A percentile compares a stretch with the other conserved stretches of the same genome.
Conservation (phyloP, 2,329 filamentous ascomycete species). For the Verticillium longisporum region DNA sequence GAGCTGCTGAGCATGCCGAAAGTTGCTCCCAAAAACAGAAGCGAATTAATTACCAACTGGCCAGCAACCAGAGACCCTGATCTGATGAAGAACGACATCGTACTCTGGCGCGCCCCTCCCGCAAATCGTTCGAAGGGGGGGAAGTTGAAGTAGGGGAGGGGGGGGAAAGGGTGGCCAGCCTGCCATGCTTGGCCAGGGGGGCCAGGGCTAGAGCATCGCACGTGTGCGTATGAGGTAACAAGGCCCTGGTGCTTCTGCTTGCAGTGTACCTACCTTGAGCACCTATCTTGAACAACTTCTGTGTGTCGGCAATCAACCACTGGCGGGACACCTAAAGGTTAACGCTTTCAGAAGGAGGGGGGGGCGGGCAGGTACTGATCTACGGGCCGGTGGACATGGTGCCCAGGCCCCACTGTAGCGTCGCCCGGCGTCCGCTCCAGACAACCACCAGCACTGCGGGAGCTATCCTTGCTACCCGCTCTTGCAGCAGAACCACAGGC, state of each 20-base stretch:
- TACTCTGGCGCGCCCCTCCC: background rate
- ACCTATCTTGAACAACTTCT: background rate
- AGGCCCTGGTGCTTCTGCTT: background rate
- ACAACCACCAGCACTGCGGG: slow-evolving; percentile 10
- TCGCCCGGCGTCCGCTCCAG: background rate
- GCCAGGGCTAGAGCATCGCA: background rate
- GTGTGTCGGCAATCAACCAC: background rate
- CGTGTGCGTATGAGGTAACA: background rate
- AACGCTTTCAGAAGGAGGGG: slow-evolving; percentile 17
- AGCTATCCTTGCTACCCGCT: slow-evolving; percentile 31
- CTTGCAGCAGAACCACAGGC: slow-evolving; percentile 24
- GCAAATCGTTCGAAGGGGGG: background rate
- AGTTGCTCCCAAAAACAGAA: no score
- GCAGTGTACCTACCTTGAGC: no score
- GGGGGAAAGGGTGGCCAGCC: background rate
- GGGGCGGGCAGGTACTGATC: background rate
- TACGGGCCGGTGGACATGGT: background rate
- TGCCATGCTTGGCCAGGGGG: background rate
- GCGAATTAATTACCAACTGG: no score
- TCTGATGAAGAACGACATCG: background rate
- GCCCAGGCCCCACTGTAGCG: background rate
- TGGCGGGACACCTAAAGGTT: slow-evolving; percentile 8
- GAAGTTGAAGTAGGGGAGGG: background rate
- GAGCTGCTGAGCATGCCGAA: no score
- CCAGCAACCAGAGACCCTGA: no score